phyloP scores from a whole-genome alignment of 2,329 filamentous ascomycete genomes.

The Xylariales sp. region DNA sequence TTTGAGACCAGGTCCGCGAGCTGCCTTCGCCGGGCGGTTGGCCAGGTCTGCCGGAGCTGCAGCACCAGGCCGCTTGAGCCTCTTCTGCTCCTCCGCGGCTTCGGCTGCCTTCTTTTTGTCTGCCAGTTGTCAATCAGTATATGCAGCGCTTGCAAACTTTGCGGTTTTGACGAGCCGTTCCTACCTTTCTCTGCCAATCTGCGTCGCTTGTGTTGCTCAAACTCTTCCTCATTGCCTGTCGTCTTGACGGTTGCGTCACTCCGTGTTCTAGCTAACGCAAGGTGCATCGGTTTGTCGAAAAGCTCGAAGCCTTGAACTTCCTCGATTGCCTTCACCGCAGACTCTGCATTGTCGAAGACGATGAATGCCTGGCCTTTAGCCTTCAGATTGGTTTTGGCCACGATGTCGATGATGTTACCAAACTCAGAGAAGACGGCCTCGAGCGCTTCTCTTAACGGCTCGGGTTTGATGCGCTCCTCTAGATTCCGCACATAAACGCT shows the following conservation, averaged over 20 bases:
- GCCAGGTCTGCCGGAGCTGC: conserved; percentile 41
- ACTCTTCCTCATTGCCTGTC: conserved; percentile 70
- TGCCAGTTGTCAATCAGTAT: conserved; percentile 24
- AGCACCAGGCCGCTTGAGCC: conserved; percentile 59
- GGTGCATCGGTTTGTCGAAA: conserved; percentile 84
- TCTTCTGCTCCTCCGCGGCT: conserved; percentile 72
- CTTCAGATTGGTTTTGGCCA: conserved; percentile 85
- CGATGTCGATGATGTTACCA: conserved; percentile 77
- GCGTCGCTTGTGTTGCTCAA: conserved; percentile 81
- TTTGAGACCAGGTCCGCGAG: conserved; percentile 72
- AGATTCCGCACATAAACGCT: conserved; percentile 77
- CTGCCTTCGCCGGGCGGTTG: conserved; percentile 62
- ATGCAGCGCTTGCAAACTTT: too few species aligned
- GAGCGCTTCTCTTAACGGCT: conserved; percentile 69
- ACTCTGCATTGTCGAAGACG: conserved; percentile 78
- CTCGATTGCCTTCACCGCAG: conserved; percentile 77
- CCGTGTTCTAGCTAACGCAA: conserved; percentile 75
- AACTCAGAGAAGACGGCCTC: conserved; percentile 81
- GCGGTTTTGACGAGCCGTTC: too few species aligned
- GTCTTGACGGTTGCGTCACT: conserved; percentile 84
- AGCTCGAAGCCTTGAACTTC: conserved; percentile 90
- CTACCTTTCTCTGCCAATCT: conserved; percentile 86
- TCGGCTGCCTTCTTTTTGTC: conserved; percentile 78
- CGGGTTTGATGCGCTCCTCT: conserved; percentile 85
- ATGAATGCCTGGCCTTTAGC: conserved; percentile 95